Percentiles rank a stretch among this genome's conserved stretches.
These are phyloP conservation scores for Mycena galopus DNA, from an alignment of 768 basidiomycete species.

Conservation along the genomic window DNA sequence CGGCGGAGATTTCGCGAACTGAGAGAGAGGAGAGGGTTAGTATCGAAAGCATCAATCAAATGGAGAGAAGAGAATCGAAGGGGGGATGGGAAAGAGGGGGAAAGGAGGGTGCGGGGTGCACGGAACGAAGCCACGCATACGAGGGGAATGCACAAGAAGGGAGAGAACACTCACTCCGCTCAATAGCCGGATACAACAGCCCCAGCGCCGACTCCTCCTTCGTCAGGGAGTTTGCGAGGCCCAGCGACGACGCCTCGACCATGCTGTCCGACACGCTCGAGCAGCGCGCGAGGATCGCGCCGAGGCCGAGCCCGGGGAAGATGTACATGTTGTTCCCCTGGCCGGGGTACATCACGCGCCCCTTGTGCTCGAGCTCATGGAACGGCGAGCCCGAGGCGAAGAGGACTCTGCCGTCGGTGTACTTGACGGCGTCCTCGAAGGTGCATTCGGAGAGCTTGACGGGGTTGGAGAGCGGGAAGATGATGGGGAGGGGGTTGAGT, in stretches of 20 bases:
- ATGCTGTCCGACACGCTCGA: constrained; percentile 83
- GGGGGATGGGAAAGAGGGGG: background rate
- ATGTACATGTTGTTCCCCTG: constrained; percentile 93
- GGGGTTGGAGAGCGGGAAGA: constrained; percentile 95
- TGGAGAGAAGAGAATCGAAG: no score
- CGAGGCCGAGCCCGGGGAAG: constrained; percentile 79
- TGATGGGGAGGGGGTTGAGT: constrained; percentile 86
- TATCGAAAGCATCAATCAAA: no score
- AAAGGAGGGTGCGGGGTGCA: no score
- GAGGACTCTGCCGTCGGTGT: constrained; percentile 81
- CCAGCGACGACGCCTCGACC: constrained; percentile 90
- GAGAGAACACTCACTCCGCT: constrained; percentile 63
- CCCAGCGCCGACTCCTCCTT: constrained; percentile 73
- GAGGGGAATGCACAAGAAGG: background rate
- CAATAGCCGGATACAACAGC: constrained; percentile 86
- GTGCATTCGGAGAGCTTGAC: constrained; percentile 85
- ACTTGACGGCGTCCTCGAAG: constrained; percentile 78
- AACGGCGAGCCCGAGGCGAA: constrained; percentile 94
- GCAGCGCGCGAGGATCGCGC: constrained; percentile 78
- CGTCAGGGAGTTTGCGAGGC: constrained; percentile 81
- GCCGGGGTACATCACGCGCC: constrained; percentile 75
- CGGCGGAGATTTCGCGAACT: constrained; percentile 86
- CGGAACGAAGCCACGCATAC: no score
- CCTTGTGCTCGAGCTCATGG: constrained; percentile 69
- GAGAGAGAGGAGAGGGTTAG: background rate